phyloP scores from a whole-genome alignment of 1,284 basidiomycete species.

The Ustilago xerochloae region DNA sequence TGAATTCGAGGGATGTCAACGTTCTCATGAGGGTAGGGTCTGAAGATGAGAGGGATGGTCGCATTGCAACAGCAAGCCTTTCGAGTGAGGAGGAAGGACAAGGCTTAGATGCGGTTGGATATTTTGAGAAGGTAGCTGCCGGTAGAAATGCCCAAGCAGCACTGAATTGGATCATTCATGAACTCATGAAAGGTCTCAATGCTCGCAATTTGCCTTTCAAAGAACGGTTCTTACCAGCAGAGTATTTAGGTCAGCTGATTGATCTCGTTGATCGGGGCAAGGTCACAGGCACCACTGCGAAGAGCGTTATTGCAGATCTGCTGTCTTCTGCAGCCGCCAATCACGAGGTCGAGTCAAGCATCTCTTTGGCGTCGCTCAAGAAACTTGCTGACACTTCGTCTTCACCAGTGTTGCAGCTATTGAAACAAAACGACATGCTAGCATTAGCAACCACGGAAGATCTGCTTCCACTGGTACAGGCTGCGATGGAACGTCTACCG shows the following conservation, averaged over 20 bases:
- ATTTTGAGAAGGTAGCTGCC: constrained; percentile 55
- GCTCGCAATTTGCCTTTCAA: constrained; percentile 47
- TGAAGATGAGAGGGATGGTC: constrained; percentile 56
- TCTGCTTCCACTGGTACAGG: constrained; percentile 72
- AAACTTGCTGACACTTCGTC: constrained; percentile 1
- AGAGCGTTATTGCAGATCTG: constrained; percentile 57
- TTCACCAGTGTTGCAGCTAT: constrained; percentile 36
- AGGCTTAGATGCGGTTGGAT: constrained; percentile 54
- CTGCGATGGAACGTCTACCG: constrained; percentile 78
- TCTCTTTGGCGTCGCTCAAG: constrained; percentile 11
- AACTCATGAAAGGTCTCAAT: constrained; percentile 58
- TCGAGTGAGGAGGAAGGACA: background rate
- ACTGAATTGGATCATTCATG: constrained; percentile 78
- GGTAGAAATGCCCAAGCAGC: constrained; percentile 70
- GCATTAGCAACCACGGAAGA: constrained; percentile 33
- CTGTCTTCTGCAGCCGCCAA: constrained; percentile 20
- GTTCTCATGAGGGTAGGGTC: constrained; percentile 61
- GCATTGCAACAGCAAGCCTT: background rate
- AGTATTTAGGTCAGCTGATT: constrained; percentile 80
- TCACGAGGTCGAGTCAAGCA: background rate
- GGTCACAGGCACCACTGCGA: constrained; percentile 73
- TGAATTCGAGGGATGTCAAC: constrained; percentile 73
- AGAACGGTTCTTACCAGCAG: constrained; percentile 61
- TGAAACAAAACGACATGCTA: constrained; percentile 27
- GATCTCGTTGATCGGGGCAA: constrained; percentile 77